Evolutionary conservation across 257 asterid genomes (phyloP).

Genomic region (Paraleonurus japonicus): DNA sequence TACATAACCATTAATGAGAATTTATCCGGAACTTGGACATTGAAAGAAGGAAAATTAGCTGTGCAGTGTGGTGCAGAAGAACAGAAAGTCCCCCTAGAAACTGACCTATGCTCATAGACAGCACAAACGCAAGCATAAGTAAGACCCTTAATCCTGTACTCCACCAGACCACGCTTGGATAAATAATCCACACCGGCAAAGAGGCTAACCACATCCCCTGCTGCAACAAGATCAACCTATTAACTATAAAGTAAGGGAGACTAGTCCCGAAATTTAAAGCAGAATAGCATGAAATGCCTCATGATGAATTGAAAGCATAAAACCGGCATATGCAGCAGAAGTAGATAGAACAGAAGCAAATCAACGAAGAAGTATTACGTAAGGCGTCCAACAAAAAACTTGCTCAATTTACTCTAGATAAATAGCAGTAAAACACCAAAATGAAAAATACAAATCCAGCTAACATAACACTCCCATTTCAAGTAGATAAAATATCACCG

Average conservation of each 20-base stretch:
- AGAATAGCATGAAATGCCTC: constrained; percentile 1
- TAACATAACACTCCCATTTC: not conserved
- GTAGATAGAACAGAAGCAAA: not conserved
- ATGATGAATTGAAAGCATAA: constrained; percentile 10
- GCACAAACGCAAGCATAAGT: constrained; percentile 69
- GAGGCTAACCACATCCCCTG: constrained; percentile 61
- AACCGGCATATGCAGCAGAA: constrained; percentile 15
- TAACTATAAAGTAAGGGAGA: constrained; percentile 10
- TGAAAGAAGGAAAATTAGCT: constrained; percentile 4
- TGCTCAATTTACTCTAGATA: not conserved
- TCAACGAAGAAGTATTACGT: not conserved
- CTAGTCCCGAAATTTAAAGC: not conserved
- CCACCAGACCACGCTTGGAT: constrained; percentile 59
- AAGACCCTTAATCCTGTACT: constrained; percentile 72
- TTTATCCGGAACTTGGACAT: not conserved
- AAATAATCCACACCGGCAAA: constrained; percentile 61
- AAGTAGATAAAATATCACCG: not conserved
- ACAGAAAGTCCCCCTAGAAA: constrained; percentile 8
- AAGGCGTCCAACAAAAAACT: not conserved
- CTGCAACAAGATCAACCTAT: constrained; percentile 32
- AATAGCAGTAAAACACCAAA: not conserved
- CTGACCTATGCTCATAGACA: constrained; percentile 76
- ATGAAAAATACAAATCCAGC: not conserved
- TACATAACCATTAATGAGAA: constrained; percentile 12
- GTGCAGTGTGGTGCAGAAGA: constrained; percentile 2